Conservation (phyloP, 257 asterid species). For the Capsicum chinense region DNA sequence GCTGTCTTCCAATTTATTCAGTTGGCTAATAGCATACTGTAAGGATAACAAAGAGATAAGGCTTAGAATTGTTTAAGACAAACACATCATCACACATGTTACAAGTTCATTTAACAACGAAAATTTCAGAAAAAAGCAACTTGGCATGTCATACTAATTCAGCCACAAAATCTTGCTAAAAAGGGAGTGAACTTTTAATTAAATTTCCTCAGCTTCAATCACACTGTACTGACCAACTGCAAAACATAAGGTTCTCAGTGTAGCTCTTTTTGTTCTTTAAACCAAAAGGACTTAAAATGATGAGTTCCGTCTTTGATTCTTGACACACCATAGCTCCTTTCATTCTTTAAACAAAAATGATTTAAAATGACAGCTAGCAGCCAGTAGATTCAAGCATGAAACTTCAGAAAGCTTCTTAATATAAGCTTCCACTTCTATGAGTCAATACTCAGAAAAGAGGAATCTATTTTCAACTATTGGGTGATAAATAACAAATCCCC, state of each 20-base stretch:
- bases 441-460: background rate
- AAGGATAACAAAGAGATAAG: constrained; percentile 33
- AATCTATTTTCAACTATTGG: background rate
- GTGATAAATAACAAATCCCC: background rate
- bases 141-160: background rate
- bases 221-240: background rate
- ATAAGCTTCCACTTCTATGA: constrained; percentile 8
- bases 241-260: background rate
- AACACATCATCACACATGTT: background rate
- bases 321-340: background rate
- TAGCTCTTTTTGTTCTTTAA: background rate
- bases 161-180: constrained; percentile 17
- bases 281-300: background rate
- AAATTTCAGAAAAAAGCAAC: constrained; percentile 3
- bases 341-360: too few species aligned
- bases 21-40: constrained; percentile 90
- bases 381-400: constrained; percentile 15
- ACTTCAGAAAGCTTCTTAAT: constrained; percentile 13
- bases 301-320: background rate
- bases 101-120: background rate
- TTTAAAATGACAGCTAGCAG: background rate
- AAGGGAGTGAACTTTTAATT: background rate
- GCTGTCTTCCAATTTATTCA: constrained; percentile 91
- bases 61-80: constrained; percentile 36
- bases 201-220: background rate